Percentiles rank a stretch among this genome's conserved stretches.
These are phyloP conservation scores for Xanthoconium separans DNA, from an alignment of 1,284 basidiomycete species.

Conservation along the genomic window DNA sequence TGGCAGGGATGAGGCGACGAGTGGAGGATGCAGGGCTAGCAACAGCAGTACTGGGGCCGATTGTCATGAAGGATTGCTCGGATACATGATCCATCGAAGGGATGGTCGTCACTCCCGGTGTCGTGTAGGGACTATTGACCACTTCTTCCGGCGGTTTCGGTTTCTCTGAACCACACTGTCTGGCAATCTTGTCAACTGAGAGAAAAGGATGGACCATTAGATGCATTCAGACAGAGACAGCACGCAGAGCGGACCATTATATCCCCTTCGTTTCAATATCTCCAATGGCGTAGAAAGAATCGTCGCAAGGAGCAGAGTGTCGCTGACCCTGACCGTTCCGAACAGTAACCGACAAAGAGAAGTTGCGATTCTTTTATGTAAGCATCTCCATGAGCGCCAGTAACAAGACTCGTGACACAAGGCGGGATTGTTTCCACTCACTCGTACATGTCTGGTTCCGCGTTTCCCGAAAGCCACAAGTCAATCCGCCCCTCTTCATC, in stretches of 20 bases:
- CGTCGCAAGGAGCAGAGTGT: conserved; percentile 83
- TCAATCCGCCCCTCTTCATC: not conserved
- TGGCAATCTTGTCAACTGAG: not conserved
- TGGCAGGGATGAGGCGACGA: too few relatives aligned
- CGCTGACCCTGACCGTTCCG: conserved; percentile 69
- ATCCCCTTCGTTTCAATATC: conserved; percentile 79
- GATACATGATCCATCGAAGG: not conserved
- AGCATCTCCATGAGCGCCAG: not conserved
- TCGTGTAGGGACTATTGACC: not conserved
- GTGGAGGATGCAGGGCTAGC: not conserved
- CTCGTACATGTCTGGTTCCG: conserved; percentile 86
- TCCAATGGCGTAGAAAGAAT: conserved; percentile 85
- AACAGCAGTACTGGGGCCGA: not conserved
- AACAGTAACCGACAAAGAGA: conserved; percentile 76
- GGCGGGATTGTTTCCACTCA: conserved; percentile 40
- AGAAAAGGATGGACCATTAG: not conserved
- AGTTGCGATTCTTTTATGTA: conserved; percentile 62
- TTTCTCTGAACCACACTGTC: not conserved
- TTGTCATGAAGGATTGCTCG: not conserved
- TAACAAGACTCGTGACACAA: not conserved
- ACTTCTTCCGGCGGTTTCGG: not conserved
- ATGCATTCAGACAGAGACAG: too few relatives aligned
- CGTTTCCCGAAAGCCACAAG: conserved; percentile 2
- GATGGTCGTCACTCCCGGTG: not conserved
- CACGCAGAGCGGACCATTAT: not conserved